Conservation (phyloP, 129 eudicot species). For the Flaveria trinervia region DNA sequence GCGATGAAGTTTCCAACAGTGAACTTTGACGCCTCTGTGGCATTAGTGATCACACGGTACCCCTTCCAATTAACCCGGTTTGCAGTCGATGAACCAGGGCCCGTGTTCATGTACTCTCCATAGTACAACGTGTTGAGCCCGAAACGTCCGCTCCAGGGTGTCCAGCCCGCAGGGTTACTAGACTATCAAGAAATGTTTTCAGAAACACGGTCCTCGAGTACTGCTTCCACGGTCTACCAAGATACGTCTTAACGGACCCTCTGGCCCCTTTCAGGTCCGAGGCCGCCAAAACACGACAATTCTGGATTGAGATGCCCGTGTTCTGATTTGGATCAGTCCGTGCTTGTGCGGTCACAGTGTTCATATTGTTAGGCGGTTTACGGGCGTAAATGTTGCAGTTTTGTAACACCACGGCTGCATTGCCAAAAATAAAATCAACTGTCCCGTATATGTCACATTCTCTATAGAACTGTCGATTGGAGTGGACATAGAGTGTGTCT, state of each 20-base stretch:
- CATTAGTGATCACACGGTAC: conserved; percentile 48
- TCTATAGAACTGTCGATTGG: conserved; percentile 43
- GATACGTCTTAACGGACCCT: conserved; percentile 40
- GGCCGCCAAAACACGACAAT: conserved; percentile 43
- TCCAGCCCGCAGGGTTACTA: conserved; percentile 53
- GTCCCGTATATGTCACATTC: conserved; percentile 57
- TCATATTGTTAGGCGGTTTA: conserved; percentile 43
- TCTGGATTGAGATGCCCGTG: conserved; percentile 53
- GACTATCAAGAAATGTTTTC: conserved; percentile 39
- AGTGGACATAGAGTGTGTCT: conserved; percentile 56
- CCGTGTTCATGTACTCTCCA: conserved; percentile 53
- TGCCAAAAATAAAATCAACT: conserved; percentile 52
- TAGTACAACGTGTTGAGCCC: conserved; percentile 48
- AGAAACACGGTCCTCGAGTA: conserved; percentile 51
- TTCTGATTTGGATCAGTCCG: conserved; percentile 55
- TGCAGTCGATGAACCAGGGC: conserved; percentile 44
- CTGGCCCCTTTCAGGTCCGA: conserved; percentile 28
- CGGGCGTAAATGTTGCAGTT: conserved; percentile 55
- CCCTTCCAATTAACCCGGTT: conserved; percentile 54
- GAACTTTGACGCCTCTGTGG: conserved; percentile 40
- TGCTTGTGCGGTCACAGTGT: conserved; percentile 57
- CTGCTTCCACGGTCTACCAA: conserved; percentile 56
- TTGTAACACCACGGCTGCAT: conserved; percentile 51
- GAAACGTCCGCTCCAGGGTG: conserved; percentile 49
- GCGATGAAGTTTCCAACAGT: conserved; percentile 49